phyloP scores from a whole-genome alignment of 345 rosid genomes.

The Pugionium dolabratum region DNA sequence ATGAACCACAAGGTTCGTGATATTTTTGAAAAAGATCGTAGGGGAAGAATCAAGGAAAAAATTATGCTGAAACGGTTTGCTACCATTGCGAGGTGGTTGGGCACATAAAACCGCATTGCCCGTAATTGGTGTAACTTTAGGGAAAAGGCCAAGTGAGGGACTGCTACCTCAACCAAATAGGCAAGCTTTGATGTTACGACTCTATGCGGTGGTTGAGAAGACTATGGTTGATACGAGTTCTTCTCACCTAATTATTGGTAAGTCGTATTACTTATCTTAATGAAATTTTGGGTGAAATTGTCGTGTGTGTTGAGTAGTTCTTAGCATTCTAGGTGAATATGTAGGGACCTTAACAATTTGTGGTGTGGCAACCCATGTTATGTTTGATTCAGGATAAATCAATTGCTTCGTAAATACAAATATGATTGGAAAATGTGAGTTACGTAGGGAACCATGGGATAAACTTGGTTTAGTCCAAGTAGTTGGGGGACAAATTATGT shows the following conservation, averaged over 20 bases:
- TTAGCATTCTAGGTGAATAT: background rate
- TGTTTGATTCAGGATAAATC: background rate
- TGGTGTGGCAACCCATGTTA: background rate
- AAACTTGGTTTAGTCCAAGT: background rate
- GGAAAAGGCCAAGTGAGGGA: background rate
- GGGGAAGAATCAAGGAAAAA: background rate
- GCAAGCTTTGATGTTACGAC: background rate
- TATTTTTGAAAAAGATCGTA: background rate
- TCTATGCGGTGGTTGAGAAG: accelerated
- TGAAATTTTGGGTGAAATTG: background rate
- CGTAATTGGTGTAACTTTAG: background rate
- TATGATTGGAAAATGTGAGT: background rate
- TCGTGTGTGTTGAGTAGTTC: background rate
- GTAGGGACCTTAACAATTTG: background rate
- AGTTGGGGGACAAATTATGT: too few relatives aligned
- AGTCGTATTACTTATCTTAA: background rate
- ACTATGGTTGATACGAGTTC: too few relatives aligned
- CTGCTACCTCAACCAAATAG: background rate
- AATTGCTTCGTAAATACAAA: background rate
- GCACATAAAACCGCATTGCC: background rate
- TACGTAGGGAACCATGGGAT: background rate
- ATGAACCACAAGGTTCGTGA: background rate
- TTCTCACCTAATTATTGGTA: background rate
- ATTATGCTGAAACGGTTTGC: background rate
- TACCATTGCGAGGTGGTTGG: background rate